These are phyloP conservation scores for Naematelia encephala DNA, from an alignment of 768 basidiomycete genomes.

Conservation along the genomic window DNA sequence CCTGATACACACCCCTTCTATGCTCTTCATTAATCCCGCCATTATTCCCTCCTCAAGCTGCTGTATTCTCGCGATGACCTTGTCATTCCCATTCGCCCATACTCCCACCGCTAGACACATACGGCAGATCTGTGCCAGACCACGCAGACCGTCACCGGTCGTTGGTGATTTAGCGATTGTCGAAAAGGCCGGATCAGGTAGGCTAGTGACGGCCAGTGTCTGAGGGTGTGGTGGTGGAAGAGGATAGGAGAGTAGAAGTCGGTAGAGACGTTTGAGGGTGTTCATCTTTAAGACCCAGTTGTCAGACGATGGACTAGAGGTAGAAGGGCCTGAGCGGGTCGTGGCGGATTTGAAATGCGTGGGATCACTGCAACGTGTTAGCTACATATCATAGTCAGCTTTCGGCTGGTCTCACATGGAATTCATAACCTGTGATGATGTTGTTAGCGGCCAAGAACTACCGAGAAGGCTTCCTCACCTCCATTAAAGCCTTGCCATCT, in stretches of 20 bases:
- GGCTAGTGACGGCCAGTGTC: conserved; percentile 46
- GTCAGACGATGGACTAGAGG: conserved; percentile 24
- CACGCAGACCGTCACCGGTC: conserved; percentile 52
- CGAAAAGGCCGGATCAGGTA: conserved; percentile 85
- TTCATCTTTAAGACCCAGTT: conserved; percentile 46
- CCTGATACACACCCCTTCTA: conserved; percentile 68
- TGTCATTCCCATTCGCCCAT: conserved; percentile 82
- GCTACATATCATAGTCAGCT: background rate
- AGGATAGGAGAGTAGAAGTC: conserved; percentile 40
- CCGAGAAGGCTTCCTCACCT: conserved; percentile 20
- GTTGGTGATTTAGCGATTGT: conserved; percentile 75
- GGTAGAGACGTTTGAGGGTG: conserved; percentile 39
- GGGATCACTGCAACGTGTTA: conserved; percentile 23
- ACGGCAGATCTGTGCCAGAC: conserved; percentile 71
- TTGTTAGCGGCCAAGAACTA: conserved; percentile 1
- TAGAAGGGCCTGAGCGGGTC: conserved; percentile 10
- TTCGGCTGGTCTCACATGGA: conserved; percentile 14
- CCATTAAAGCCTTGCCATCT: conserved; percentile 42
- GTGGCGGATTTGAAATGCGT: conserved; percentile 37
- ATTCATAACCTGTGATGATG: conserved; percentile 21
- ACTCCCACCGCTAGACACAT: conserved; percentile 81
- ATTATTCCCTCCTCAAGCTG: conserved; percentile 76
- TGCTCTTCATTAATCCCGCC: conserved; percentile 85
- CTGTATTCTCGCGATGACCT: conserved; percentile 85
- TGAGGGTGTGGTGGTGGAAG: conserved; percentile 32